phyloP scores from a whole-genome alignment of 1,284 basidiomycete species.

The Cerioporus squamosus region DNA sequence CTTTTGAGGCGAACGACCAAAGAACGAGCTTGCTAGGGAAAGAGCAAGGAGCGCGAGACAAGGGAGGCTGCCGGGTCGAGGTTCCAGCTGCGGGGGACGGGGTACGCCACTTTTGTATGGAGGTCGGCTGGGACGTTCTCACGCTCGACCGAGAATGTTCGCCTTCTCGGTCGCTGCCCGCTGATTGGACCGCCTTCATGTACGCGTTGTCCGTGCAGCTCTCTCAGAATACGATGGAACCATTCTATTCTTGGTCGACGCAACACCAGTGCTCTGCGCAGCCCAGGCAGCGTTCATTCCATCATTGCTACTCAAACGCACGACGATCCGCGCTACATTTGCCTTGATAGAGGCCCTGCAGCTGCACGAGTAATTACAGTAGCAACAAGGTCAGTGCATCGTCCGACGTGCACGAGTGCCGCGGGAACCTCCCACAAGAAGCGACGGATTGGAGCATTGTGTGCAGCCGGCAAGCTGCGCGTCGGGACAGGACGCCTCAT shows the following conservation, averaged over 20 bases:
- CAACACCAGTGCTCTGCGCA: no score
- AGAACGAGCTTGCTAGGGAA: conserved; percentile 6
- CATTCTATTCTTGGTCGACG: not conserved
- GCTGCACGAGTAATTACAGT: no score
- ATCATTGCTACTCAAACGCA: no score
- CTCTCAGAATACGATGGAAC: conserved; percentile 12
- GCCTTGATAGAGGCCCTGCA: no score
- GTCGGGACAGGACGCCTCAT: conserved; percentile 12
- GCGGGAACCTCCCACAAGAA: conserved; percentile 19
- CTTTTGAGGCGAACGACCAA: conserved; percentile 13
- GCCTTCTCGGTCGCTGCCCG: no score
- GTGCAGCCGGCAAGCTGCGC: conserved; percentile 5
- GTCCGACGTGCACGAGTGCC: not conserved
- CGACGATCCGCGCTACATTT: no score
- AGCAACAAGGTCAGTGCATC: no score
- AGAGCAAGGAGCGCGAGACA: not conserved
- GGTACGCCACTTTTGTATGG: conserved; percentile 5
- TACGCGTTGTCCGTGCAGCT: no score
- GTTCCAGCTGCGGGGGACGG: no score
- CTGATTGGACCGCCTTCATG: not conserved
- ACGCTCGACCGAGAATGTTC: conserved; percentile 21
- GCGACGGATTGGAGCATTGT: not conserved
- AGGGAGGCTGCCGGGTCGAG: not conserved
- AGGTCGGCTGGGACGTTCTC: conserved; percentile 7
- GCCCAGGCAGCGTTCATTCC: no score